Evolutionary conservation across 169 alveolate species (phyloP).

Genomic region (Plasmodium inui): DNA sequence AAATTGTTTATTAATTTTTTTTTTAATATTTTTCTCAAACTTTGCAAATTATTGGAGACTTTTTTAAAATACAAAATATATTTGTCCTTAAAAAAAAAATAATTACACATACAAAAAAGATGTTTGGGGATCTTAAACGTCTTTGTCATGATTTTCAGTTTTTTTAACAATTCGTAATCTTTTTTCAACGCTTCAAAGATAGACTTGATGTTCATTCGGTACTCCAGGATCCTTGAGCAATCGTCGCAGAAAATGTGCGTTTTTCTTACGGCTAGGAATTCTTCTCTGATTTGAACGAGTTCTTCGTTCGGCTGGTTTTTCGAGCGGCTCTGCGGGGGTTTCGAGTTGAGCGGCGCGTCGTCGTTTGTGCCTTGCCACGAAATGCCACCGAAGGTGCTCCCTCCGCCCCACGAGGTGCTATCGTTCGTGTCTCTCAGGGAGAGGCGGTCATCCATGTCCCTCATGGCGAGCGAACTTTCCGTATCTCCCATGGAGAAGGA

Average conservation of each 20-base stretch:
- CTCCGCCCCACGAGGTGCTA: not conserved
- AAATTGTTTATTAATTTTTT: conserved; percentile 44
- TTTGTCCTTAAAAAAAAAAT: conserved; percentile 65
- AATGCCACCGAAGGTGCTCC: not conserved
- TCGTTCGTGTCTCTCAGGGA: not conserved
- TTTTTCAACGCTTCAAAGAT: conserved; percentile 17
- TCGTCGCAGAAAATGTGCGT: conserved; percentile 62
- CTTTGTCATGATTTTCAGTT: not conserved
- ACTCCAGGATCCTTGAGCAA: conserved; percentile 22
- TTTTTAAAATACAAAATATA: conserved; percentile 50
- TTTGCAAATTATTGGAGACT: conserved; percentile 35
- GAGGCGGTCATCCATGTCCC: not conserved
- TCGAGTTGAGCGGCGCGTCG: not conserved
- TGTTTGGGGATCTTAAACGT: conserved; percentile 13
- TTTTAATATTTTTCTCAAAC: conserved; percentile 9
- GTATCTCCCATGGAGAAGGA: not conserved
- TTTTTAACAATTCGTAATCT: conserved; percentile 52
- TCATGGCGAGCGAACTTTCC: not conserved
- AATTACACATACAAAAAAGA: conserved; percentile 58
- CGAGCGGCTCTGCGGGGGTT: not conserved
- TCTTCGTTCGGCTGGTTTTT: not conserved
- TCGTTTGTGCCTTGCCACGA: not conserved
- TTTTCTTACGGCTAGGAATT: conserved; percentile 33
- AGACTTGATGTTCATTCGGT: conserved; percentile 11
- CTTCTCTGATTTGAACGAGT: not conserved